Percentiles rank a stretch among this genome's conserved stretches.
phyloP scores from a whole-genome alignment of 2,329 filamentous ascomycete species.

The Scedosporium dehoogii region DNA sequence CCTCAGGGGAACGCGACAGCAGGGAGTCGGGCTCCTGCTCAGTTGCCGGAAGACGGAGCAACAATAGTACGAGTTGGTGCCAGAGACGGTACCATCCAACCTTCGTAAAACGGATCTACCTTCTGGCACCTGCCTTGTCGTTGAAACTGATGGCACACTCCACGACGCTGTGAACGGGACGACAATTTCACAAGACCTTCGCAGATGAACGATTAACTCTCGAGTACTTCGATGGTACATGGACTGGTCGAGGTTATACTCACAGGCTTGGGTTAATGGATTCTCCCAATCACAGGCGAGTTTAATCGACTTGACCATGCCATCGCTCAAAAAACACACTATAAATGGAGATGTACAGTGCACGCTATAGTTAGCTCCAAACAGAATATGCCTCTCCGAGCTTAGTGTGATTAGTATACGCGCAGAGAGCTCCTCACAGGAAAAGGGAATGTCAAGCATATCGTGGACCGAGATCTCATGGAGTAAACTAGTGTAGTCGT shows the following conservation, averaged over 20 bases:
- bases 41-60: constrained; percentile 1
- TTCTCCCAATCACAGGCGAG: neutral
- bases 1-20: neutral
- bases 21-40: neutral
- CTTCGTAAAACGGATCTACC: constrained; percentile 1
- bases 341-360: neutral
- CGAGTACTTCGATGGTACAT: neutral
- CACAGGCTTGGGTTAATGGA: neutral
- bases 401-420: neutral
- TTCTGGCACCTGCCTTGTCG: constrained; percentile 1
- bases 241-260: neutral
- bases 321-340: neutral
- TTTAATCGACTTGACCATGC: neutral
- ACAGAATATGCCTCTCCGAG: neutral
- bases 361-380: neutral
- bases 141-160: neutral
- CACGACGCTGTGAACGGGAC: neutral
- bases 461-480: neutral
- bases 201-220: neutral
- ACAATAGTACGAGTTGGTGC: neutral
- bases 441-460: neutral
- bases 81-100: neutral
- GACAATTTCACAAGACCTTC: neutral
- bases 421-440: neutral
- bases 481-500: neutral